Evolutionary conservation across 2,329 filamentous ascomycete species (phyloP), one percentile per base, ranked within the genome.

Genomic region (Cladophialophora yegresii): DNA sequence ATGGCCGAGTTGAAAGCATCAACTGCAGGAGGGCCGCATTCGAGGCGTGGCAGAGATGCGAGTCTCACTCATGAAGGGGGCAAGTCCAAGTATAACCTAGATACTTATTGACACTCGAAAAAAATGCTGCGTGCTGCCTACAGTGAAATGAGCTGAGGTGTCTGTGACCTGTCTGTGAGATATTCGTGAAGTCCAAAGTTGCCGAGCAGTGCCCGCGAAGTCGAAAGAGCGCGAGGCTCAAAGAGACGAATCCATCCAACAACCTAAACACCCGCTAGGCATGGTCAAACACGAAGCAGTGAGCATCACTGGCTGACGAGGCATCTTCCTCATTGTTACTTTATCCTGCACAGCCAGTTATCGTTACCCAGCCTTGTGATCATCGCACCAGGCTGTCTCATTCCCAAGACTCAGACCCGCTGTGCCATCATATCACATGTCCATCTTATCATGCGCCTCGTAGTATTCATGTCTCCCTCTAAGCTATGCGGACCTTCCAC

Each of bases 401-500:
- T 36, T 47, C 57, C 33, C 28, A 20, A 59, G 45, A 53, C 47
- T 2, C 10, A 23, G n/a, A 6, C 26, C 26, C 26, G 26, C 26
- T 28, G 26, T 28, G 26, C 26, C 26, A 28, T 28, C 26, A 45
- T 33, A 36, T 55, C 36, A 13, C 50, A 55, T 45, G 32, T 28
- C 58, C 23, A 28, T 57, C 13, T 49, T 28, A 45, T 26, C 55
- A 49, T 55, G 49, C 51, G 45, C 47, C 61, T 63, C 54, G 26
- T 63, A 58, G 32, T 12, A 23, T 57, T 26, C 43, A 54, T 54
- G 55, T 5, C 43, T 51, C 49, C 84, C 60, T 83, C 80, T 4
- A 68, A 36, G 51, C 56, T 51, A 66, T 68, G 54, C 64, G 61
- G 54, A 91, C 84, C 67, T 79, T 83, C 95, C 95, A 99, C 56